Percentiles rank a stretch among this genome's conserved stretches.
phyloP scores from a whole-genome alignment of 805 yeast species.

The Metschnikowia hibisci region DNA sequence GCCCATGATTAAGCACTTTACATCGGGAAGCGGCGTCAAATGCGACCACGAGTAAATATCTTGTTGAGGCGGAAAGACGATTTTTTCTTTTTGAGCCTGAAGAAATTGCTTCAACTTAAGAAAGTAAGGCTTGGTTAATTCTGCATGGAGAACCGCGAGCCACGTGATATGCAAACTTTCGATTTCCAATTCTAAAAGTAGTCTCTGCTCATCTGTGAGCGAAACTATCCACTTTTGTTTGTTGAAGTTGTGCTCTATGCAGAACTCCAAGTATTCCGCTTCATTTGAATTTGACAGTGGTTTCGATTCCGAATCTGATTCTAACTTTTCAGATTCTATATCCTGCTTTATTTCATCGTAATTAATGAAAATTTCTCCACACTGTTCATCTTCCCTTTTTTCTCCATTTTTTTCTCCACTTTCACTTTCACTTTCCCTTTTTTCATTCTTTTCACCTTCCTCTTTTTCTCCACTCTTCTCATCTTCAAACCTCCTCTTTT shows the following conservation, averaged over 20 bases:
- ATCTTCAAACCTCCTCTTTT: background rate
- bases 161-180: slow-evolving; percentile 70
- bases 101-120: slow-evolving; percentile 66
- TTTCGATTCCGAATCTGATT: background rate
- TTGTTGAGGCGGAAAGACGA: slow-evolving; percentile 72
- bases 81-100: slow-evolving; percentile 43
- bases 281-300: background rate
- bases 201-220: slow-evolving; percentile 45
- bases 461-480: background rate
- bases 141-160: slow-evolving; percentile 65
- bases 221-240: slow-evolving; percentile 49
- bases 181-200: slow-evolving; percentile 63
- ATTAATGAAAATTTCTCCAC: background rate
- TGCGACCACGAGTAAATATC: slow-evolving; percentile 92
- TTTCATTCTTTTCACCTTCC: background rate
- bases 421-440: background rate
- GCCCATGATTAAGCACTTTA: slow-evolving; percentile 80
- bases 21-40: slow-evolving; percentile 68
- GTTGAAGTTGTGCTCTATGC: slow-evolving; percentile 34
- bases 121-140: slow-evolving; percentile 83
- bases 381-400: background rate
- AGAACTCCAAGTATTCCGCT: slow-evolving; percentile 6
- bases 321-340: background rate
- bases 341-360: background rate
- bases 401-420: background rate